Conservation (phyloP, 495 filamentous ascomycete species). For the Aspergillus carlsbadensis region DNA sequence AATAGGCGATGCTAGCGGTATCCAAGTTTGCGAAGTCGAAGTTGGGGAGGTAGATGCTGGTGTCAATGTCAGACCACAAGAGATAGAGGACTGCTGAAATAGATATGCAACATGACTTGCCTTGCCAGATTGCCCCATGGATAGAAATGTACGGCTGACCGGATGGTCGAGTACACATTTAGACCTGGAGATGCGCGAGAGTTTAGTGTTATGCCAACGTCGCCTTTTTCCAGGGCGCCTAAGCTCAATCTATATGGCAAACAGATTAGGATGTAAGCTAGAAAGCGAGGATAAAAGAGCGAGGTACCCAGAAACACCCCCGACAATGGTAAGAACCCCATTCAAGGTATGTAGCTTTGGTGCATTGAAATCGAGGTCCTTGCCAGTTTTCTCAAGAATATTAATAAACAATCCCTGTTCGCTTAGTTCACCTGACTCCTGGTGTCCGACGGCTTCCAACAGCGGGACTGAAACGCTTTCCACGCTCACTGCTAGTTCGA, state of each 20-base stretch:
- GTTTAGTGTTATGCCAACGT: neutral
- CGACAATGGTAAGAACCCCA: neutral
- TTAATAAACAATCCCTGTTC: neutral
- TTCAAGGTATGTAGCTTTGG: conserved; percentile 1
- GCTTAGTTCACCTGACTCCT: neutral
- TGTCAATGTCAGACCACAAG: neutral
- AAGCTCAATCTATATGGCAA: neutral
- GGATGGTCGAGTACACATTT: neutral
- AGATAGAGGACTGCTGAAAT: no score
- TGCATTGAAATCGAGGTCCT: neutral
- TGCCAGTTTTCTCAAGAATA: neutral
- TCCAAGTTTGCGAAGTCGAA: neutral
- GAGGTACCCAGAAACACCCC: neutral
- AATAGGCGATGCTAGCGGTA: neutral
- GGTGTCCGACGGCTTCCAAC: neutral
- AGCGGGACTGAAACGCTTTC: neutral
- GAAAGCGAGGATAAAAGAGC: no score
- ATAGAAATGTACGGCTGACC: neutral
- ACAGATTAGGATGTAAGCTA: neutral
- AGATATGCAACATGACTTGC: neutral
- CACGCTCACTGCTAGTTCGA: neutral
- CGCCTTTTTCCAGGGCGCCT: neutral
- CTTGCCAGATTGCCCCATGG: neutral
- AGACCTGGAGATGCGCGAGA: neutral
- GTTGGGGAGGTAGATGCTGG: neutral